Evolutionary conservation across 2,329 filamentous ascomycete species (phyloP).

Genomic region (Xylaria sp.): DNA sequence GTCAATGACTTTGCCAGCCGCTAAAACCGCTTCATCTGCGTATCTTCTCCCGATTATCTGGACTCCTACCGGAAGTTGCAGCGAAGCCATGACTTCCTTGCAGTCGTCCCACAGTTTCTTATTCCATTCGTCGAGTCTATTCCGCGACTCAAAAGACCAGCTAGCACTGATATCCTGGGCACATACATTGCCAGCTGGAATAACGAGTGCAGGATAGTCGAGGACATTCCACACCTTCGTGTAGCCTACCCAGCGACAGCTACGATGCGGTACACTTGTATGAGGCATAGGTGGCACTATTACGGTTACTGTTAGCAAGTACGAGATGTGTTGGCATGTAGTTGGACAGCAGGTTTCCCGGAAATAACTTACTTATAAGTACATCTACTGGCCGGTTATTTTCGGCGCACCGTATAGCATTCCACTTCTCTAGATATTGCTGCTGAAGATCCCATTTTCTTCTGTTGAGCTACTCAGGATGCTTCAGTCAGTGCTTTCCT

Average conservation of each 20-base stretch:
- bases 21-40: slow-evolving; percentile 67
- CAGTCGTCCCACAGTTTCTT: slow-evolving; percentile 58
- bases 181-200: slow-evolving; percentile 63
- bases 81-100: slow-evolving; percentile 51
- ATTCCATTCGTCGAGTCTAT: slow-evolving; percentile 64
- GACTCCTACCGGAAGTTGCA: slow-evolving; percentile 61
- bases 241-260: slow-evolving; percentile 64
- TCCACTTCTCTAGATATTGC: slow-evolving; percentile 70
- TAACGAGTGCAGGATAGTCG: slow-evolving; percentile 68
- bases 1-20: slow-evolving; percentile 53
- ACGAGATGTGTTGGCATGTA: neutral
- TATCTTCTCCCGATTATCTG: slow-evolving; percentile 64
- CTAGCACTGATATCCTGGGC: slow-evolving; percentile 53
- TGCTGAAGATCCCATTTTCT: slow-evolving; percentile 65
- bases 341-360: neutral
- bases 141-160: slow-evolving; percentile 58
- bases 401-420: slow-evolving; percentile 53
- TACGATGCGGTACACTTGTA: slow-evolving; percentile 59
- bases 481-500: neutral
- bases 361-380: slow-evolving; percentile 54
- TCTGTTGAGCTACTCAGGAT: slow-evolving; percentile 59
- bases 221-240: slow-evolving; percentile 72
- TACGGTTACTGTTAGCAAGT: neutral
- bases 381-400: slow-evolving; percentile 64
- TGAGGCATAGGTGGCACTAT: slow-evolving; percentile 69